A percentile compares a stretch with the other conserved stretches of the same genome.
These are phyloP conservation scores for Penicillium tannophilum DNA, from an alignment of 495 filamentous ascomycete genomes.

Conservation along the genomic window DNA sequence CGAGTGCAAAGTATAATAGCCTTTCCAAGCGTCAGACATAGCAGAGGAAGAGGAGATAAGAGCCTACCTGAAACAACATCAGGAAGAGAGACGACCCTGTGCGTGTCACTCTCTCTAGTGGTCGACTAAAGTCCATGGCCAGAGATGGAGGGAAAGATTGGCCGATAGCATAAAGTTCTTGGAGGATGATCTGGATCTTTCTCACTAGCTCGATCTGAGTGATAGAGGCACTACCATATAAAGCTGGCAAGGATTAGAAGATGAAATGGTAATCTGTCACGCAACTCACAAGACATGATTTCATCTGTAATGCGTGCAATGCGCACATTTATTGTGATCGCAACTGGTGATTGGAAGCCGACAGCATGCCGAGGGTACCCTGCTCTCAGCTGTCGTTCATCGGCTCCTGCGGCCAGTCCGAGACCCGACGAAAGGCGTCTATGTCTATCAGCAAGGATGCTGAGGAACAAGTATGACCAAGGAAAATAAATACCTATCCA, in stretches of 20 bases:
- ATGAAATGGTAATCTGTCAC: background rate
- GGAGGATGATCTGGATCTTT: slow-evolving; percentile 22
- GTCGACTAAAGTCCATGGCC: slow-evolving; percentile 22
- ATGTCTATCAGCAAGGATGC: background rate
- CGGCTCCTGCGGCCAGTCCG: slow-evolving; percentile 26
- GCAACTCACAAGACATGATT: slow-evolving; percentile 26
- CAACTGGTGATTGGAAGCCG: slow-evolving; percentile 25
- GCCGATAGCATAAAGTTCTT: slow-evolving; percentile 24
- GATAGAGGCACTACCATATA: slow-evolving; percentile 27
- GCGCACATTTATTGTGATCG: slow-evolving; percentile 25
- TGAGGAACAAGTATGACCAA: background rate
- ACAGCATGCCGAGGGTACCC: slow-evolving; percentile 19
- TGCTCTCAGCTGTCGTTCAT: slow-evolving; percentile 23
- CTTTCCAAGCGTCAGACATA: slow-evolving; percentile 2
- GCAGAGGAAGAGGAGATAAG: background rate
- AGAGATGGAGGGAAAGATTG: slow-evolving; percentile 21
- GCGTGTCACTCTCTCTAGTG: slow-evolving; percentile 20
- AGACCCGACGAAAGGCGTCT: slow-evolving; percentile 28
- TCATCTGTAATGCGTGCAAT: slow-evolving; percentile 29
- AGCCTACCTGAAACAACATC: slow-evolving; percentile 27
- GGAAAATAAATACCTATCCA: slow-evolving; percentile 16
- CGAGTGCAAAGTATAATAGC: slow-evolving; percentile 29
- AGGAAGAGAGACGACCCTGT: slow-evolving; percentile 25
- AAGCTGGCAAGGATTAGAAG: slow-evolving; percentile 2
- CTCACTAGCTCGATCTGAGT: slow-evolving; percentile 23